phyloP scores from a whole-genome alignment of 2,329 filamentous ascomycete genomes.

The Colletotrichum acutatum region DNA sequence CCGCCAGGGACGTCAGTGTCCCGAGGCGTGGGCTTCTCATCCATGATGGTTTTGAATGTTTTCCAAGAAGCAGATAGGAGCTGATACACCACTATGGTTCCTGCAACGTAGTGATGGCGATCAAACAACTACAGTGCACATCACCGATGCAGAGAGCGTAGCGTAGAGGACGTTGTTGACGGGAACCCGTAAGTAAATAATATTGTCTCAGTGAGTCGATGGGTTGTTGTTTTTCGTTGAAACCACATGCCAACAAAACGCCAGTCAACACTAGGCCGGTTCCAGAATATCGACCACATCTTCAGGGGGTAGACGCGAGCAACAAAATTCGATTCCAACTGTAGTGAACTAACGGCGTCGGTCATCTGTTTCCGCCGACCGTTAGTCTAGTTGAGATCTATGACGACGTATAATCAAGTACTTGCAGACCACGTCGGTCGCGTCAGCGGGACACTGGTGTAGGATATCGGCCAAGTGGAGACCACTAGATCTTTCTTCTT shows the following conservation, averaged over 20 bases:
- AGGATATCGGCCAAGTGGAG: slow-evolving; percentile 7
- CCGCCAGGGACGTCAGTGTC: slow-evolving; percentile 47
- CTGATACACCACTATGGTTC: neutral
- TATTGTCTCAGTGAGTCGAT: neutral
- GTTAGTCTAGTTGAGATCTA: slow-evolving; percentile 9
- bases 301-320: slow-evolving; percentile 1
- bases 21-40: slow-evolving; percentile 42
- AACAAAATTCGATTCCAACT: neutral
- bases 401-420: slow-evolving; percentile 20
- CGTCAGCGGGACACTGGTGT: slow-evolving; percentile 20
- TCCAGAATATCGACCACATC: neutral
- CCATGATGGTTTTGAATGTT: slow-evolving; percentile 36
- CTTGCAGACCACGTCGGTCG: slow-evolving; percentile 7
- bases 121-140: neutral
- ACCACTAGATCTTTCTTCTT: neutral
- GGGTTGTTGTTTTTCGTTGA: neutral
- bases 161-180: no score
- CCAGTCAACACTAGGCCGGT: neutral
- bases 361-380: neutral
- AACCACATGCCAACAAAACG: neutral
- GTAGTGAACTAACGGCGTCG: neutral
- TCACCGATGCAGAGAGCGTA: neutral
- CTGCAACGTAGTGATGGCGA: neutral
- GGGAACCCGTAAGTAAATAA: neutral
- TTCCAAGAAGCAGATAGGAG: neutral